A percentile compares a stretch with the other conserved stretches of the same genome.
Conservation (phyloP, 2,329 filamentous ascomycete species). For the Didymella glomerata region DNA sequence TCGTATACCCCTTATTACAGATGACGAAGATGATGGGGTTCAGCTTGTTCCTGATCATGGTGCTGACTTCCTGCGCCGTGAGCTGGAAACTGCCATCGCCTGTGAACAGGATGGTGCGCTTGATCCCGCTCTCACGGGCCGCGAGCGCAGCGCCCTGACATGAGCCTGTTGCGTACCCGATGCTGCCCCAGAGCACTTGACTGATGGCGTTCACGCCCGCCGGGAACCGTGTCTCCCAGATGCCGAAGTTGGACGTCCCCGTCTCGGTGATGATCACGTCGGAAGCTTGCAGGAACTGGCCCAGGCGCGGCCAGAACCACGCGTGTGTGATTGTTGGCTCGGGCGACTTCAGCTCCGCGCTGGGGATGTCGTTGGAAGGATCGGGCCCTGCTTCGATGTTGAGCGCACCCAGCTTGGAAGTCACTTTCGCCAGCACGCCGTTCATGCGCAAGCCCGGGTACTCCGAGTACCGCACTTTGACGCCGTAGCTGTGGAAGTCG, state of each 20-base stretch:
- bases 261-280: conserved; percentile 89
- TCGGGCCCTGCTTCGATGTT: conserved; percentile 62
- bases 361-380: conserved; percentile 62
- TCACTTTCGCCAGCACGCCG: conserved; percentile 76
- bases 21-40: conserved; percentile 85
- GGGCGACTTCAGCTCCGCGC: conserved; percentile 40
- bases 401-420: conserved; percentile 66
- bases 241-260: conserved; percentile 86
- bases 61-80: conserved; percentile 83
- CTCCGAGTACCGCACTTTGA: conserved; percentile 78
- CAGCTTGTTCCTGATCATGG: conserved; percentile 78
- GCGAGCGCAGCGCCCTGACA: conserved; percentile 77
- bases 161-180: conserved; percentile 70
- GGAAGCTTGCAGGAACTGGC: conserved; percentile 73
- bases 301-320: conserved; percentile 80
- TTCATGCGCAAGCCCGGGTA: conserved; percentile 82
- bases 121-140: conserved; percentile 67
- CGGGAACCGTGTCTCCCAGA: conserved; percentile 85
- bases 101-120: conserved; percentile 83
- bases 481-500: conserved; percentile 78
- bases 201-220: conserved; percentile 78
- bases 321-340: conserved; percentile 68
- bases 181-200: conserved; percentile 77
- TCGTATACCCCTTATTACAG: conserved; percentile 88
- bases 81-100: conserved; percentile 89